Evolutionary conservation across 176 grass and related monocot genomes (phyloP).

Genomic region (Carex littledalei): DNA sequence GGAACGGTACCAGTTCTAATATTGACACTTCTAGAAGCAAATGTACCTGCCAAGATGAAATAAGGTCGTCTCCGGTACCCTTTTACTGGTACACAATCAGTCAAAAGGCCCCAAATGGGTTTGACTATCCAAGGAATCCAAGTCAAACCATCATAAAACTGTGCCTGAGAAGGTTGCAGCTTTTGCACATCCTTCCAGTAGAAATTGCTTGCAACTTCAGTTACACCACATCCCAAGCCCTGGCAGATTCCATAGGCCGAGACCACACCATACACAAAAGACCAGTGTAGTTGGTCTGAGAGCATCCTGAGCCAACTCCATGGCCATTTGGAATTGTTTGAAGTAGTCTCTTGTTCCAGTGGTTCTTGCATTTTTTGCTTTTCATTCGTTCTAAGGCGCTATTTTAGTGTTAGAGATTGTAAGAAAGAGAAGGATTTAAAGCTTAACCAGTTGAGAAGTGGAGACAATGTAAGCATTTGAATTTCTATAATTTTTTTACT

Average conservation of each 20-base stretch:
- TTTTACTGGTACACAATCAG: slow-evolving; percentile 55
- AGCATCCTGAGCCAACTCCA: slow-evolving; percentile 45
- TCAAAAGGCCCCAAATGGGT: slow-evolving; percentile 83
- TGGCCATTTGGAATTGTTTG: slow-evolving; percentile 1
- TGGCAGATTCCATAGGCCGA: slow-evolving; percentile 74
- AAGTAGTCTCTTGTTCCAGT: background rate
- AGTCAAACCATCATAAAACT: slow-evolving; percentile 75
- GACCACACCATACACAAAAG: slow-evolving; percentile 66
- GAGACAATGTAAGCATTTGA: background rate
- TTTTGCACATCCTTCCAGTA: slow-evolving; percentile 92
- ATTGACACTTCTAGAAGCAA: background rate
- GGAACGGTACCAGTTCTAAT: background rate
- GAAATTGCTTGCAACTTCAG: slow-evolving; percentile 55
- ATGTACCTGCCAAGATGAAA: slow-evolving; percentile 63
- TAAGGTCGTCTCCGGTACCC: slow-evolving; percentile 78
- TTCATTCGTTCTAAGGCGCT: background rate
- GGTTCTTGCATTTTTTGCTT: background rate
- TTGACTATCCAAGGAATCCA: slow-evolving; percentile 75
- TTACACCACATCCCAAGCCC: slow-evolving; percentile 57
- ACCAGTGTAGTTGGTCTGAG: slow-evolving; percentile 71
- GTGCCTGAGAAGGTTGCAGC: slow-evolving; percentile 67
- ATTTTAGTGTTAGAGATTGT: background rate
- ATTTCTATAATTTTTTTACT: too few relatives aligned
- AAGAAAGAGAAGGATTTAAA: background rate
- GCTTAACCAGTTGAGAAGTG: background rate